phyloP scores from a whole-genome alignment of 208 protist genomes.

The Leptomonas seymouri region DNA sequence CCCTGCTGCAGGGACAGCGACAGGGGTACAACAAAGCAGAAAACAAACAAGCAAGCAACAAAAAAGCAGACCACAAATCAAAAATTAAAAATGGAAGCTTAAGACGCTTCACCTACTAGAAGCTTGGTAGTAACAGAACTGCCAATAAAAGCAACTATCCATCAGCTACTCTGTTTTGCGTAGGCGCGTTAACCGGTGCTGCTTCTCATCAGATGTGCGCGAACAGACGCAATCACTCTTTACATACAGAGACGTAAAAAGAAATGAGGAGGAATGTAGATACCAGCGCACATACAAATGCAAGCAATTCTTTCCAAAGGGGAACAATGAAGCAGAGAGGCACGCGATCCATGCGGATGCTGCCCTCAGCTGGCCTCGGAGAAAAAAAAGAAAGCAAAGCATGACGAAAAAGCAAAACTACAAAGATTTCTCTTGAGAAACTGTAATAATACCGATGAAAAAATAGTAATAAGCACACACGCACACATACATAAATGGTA shows the following conservation, averaged over 20 bases:
- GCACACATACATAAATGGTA: no score
- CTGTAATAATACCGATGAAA: constrained; percentile 8
- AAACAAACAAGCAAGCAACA: not conserved
- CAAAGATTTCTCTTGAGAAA: not conserved
- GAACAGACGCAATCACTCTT: no score
- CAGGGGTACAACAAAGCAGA: not conserved
- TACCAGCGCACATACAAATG: not conserved
- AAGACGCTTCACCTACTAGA: not conserved
- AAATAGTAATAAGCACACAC: no score
- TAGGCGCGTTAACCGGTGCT: no score
- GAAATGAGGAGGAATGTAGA: not conserved
- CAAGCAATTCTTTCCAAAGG: no score
- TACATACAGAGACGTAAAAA: not conserved
- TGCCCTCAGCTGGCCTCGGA: no score
- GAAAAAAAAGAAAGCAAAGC: no score
- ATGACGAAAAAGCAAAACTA: no score
- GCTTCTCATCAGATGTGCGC: no score
- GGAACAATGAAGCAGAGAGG: no score
- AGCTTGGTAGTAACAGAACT: not conserved
- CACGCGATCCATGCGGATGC: no score
- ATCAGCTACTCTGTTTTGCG: not conserved
- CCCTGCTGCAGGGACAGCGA: not conserved
- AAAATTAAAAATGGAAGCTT: not conserved
- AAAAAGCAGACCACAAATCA: not conserved
- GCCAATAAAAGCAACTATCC: not conserved